Percentiles rank a stretch among this genome's conserved stretches.
Evolutionary conservation across 257 asterid species (phyloP).

Genomic region (Mentha longifolia): DNA sequence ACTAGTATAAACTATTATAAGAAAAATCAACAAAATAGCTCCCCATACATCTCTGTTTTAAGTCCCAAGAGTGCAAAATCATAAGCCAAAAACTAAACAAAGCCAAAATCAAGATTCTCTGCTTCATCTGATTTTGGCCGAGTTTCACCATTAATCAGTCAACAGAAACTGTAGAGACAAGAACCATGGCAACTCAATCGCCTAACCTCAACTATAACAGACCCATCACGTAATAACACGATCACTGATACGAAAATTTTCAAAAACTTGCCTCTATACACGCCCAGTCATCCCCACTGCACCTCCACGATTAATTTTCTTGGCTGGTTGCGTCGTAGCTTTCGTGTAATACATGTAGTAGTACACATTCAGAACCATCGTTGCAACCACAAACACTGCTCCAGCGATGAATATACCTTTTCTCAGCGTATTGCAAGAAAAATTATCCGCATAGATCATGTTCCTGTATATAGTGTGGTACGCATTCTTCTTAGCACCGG

Average conservation of each 20-base stretch:
- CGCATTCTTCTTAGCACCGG: constrained; percentile 77
- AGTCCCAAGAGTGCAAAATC: constrained; percentile 6
- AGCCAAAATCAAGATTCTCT: constrained; percentile 25
- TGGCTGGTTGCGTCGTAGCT: constrained; percentile 70
- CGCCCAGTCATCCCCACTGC: constrained; percentile 66
- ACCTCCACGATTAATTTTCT: constrained; percentile 49
- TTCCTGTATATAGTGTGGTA: constrained; percentile 81
- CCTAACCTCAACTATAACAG: constrained; percentile 18
- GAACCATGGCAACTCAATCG: constrained; percentile 13
- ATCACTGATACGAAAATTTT: not conserved
- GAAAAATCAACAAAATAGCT: not conserved
- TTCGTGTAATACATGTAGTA: constrained; percentile 76
- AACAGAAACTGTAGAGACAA: not conserved
- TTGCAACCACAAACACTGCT: constrained; percentile 79
- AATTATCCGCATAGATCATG: constrained; percentile 59
- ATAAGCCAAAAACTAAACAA: constrained; percentile 2
- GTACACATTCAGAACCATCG: constrained; percentile 77
- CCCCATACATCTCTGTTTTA: not conserved
- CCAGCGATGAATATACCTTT: constrained; percentile 95
- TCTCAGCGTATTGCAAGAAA: constrained; percentile 75
- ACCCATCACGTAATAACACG: not conserved
- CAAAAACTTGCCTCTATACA: constrained; percentile 38
- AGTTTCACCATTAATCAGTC: constrained; percentile 23
- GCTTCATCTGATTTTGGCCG: constrained; percentile 17
- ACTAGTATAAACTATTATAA: constrained; percentile 14